These are phyloP conservation scores for Xenosphaeropsis pyriputrescens DNA, from an alignment of 2,329 filamentous ascomycete species.

Conservation along the genomic window DNA sequence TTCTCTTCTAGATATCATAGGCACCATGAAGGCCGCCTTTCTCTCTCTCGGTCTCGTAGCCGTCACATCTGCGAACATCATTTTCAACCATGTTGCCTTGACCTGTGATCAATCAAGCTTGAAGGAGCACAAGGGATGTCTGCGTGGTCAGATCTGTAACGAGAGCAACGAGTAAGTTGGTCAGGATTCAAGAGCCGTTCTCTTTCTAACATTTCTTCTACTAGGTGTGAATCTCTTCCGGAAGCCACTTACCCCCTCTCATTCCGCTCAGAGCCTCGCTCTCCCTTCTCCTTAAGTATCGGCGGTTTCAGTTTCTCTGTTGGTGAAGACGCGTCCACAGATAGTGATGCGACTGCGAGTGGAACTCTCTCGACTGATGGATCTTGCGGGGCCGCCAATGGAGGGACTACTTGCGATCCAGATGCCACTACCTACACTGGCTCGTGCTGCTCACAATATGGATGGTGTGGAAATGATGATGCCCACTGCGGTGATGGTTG, in stretches of 20 bases:
- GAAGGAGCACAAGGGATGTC: slow-evolving; percentile 16
- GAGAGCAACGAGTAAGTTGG: slow-evolving; percentile 10
- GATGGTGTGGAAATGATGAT: slow-evolving; percentile 26
- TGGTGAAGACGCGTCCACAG: too few species aligned
- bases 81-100: slow-evolving; percentile 28
- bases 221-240: slow-evolving; percentile 11
- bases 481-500: slow-evolving; percentile 22
- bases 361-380: slow-evolving; percentile 25
- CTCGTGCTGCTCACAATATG: slow-evolving; percentile 25
- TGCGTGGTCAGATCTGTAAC: slow-evolving; percentile 15
- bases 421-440: slow-evolving; percentile 27
- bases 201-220: slow-evolving; percentile 2
- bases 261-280: slow-evolving; percentile 2
- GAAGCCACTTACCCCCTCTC: slow-evolving; percentile 5
- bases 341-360: too few species aligned
- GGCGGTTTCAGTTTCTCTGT: too few species aligned
- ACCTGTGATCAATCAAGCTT: slow-evolving; percentile 20
- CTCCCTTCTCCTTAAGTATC: too few species aligned
- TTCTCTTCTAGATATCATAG: background rate
- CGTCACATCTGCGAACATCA: slow-evolving; percentile 28
- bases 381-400: slow-evolving; percentile 30
- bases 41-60: slow-evolving; percentile 18
- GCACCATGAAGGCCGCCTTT: slow-evolving; percentile 13
- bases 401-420: slow-evolving; percentile 28
- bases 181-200: background rate